Conservation (phyloP, 2,329 filamentous ascomycete genomes). For the Fonsecaea pedrosoi region DNA sequence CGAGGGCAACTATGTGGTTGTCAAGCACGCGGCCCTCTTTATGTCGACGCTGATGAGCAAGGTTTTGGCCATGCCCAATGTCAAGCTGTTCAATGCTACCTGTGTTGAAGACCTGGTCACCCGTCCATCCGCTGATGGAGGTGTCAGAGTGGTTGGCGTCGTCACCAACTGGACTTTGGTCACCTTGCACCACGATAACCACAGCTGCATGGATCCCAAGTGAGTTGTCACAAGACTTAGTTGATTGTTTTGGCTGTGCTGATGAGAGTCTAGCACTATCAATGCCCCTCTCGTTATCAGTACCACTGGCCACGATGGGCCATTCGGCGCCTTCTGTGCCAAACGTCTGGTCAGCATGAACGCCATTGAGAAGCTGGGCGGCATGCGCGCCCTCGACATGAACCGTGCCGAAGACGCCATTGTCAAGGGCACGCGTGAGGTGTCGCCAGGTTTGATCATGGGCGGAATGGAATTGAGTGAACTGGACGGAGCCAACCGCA, state of each 20-base stretch:
- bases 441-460: conserved; percentile 87
- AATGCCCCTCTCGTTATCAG: conserved; percentile 88
- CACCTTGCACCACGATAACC: conserved; percentile 83
- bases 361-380: conserved; percentile 79
- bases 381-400: conserved; percentile 95
- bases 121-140: conserved; percentile 62
- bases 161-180: conserved; percentile 97
- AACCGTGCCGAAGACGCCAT: conserved; percentile 89
- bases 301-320: conserved; percentile 89
- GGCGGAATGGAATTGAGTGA: conserved; percentile 94
- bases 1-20: conserved; percentile 85
- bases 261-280: conserved; percentile 69
- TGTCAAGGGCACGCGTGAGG: conserved; percentile 87
- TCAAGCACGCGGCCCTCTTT: conserved; percentile 93
- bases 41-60: conserved; percentile 84
- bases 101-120: conserved; percentile 92
- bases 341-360: conserved; percentile 92
- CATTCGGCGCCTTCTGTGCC: conserved; percentile 88
- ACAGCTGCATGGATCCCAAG: conserved; percentile 93
- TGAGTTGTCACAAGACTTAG: conserved; percentile 21
- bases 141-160: conserved; percentile 79
- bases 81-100: conserved; percentile 97
- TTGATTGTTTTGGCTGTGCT: background rate
- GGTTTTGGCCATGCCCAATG: conserved; percentile 83
- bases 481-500: conserved; percentile 87